Conservation (phyloP, 148 eudicot genomes). For the Chenopodium suecicum region DNA sequence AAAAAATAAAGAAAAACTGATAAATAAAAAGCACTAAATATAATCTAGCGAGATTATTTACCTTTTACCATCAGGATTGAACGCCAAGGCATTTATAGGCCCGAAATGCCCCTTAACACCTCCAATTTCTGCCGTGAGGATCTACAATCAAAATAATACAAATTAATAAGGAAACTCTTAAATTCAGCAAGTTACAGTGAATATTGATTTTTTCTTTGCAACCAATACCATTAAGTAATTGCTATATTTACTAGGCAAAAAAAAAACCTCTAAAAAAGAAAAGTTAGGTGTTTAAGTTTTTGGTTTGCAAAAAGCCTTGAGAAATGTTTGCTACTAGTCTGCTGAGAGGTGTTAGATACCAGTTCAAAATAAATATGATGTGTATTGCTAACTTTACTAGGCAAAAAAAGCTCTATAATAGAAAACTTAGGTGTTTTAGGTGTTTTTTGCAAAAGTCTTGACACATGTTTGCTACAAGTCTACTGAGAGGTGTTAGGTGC, state of each 20-base stretch:
- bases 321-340: not conserved
- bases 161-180: not conserved
- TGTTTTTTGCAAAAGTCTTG: no score
- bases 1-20: no score
- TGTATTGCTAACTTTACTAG: not conserved
- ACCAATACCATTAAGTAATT: no score
- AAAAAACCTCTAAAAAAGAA: not conserved
- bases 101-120: conserved; percentile 98
- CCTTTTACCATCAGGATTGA: conserved; percentile 98
- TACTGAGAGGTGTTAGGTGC: not conserved
- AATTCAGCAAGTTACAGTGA: not conserved
- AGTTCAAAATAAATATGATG: not conserved
- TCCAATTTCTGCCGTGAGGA: conserved; percentile 79
- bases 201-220: not conserved
- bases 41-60: conserved; percentile 17
- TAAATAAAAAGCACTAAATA: not conserved
- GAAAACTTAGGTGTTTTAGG: no score
- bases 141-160: conserved; percentile 35
- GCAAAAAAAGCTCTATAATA: no score
- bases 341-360: not conserved
- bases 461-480: not conserved
- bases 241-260: not conserved
- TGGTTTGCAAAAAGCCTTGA: no score
- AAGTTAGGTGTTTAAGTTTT: no score
- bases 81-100: conserved; percentile 94